Evolutionary conservation across 192 early-diverging fungal species (phyloP).

Genomic region (Coemansia sp.): DNA sequence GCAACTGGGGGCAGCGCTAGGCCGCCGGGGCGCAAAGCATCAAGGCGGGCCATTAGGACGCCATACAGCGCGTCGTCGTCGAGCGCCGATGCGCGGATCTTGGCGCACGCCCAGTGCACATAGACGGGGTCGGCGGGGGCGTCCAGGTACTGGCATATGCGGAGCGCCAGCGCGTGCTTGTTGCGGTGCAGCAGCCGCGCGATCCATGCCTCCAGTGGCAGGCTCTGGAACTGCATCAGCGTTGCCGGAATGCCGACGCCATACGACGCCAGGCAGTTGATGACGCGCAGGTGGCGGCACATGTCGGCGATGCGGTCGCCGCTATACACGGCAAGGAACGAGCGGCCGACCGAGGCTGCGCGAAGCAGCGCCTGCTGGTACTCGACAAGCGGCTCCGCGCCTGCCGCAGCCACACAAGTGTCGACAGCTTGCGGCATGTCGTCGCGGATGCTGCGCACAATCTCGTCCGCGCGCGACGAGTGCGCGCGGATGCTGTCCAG

Average conservation of each 20-base stretch:
- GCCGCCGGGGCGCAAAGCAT: conserved; percentile 41
- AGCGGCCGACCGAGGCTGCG: conserved; percentile 93
- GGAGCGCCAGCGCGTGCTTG: conserved; percentile 82
- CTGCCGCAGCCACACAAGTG: conserved; percentile 89
- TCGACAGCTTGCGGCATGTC: conserved; percentile 88
- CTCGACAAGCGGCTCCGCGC: conserved; percentile 76
- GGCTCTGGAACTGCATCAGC: conserved; percentile 69
- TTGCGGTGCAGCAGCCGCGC: conserved; percentile 83
- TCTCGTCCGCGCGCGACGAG: conserved; percentile 90
- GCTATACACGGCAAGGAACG: conserved; percentile 86
- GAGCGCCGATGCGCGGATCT: conserved; percentile 77
- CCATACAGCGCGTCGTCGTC: conserved; percentile 87
- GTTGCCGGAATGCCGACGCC: conserved; percentile 91
- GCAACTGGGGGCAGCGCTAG: conserved; percentile 56
- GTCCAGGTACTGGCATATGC: conserved; percentile 82
- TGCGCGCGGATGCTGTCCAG: conserved; percentile 69
- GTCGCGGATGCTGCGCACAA: conserved; percentile 82
- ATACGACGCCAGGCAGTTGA: conserved; percentile 85
- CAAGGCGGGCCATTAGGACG: conserved; percentile 78
- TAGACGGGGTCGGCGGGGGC: conserved; percentile 79
- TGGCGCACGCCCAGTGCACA: conserved; percentile 96
- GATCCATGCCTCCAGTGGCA: conserved; percentile 82
- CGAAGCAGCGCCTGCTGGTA: conserved; percentile 78
- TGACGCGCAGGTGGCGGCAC: conserved; percentile 80
- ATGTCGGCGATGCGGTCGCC: conserved; percentile 86